Evolutionary conservation across 306 rosid genomes (phyloP).

Genomic region (Cicer arietinum): DNA sequence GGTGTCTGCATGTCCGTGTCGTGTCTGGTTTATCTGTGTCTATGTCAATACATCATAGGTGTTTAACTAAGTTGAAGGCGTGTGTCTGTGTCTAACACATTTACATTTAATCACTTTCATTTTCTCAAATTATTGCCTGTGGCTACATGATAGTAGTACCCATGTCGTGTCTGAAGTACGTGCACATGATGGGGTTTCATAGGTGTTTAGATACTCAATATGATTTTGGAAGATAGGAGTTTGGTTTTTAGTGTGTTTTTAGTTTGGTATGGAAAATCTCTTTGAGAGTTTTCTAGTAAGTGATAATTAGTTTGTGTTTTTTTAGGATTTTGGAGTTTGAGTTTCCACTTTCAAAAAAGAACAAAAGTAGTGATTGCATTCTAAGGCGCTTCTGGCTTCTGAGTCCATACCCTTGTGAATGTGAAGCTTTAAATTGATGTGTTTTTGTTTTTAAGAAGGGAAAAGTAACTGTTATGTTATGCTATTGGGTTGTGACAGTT

Average conservation of each 20-base stretch:
- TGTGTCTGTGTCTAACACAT: too few species aligned
- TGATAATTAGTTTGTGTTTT: neutral
- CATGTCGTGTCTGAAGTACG: too few species aligned
- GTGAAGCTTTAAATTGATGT: neutral
- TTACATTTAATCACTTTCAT: too few species aligned
- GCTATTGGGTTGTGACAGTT: constrained; percentile 12
- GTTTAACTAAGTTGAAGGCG: too few species aligned
- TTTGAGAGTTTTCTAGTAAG: neutral
- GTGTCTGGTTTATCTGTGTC: too few species aligned
- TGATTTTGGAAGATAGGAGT: neutral
- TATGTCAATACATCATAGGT: too few species aligned
- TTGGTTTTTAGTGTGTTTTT: neutral
- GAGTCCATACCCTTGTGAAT: neutral
- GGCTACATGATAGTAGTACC: too few species aligned
- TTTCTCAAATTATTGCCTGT: too few species aligned
- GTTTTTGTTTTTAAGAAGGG: neutral
- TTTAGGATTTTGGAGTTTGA: constrained; percentile 20
- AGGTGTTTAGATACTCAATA: constrained; percentile 1
- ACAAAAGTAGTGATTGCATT: too few species aligned
- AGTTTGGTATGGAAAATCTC: neutral
- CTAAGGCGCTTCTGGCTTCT: too few species aligned
- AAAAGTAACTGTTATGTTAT: neutral
- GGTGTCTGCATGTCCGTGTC: too few species aligned
- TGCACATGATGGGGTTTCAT: too few species aligned
- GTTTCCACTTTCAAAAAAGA: neutral